Percentiles rank a stretch among this genome's conserved stretches.
phyloP scores from a whole-genome alignment of 768 basidiomycete species.

The Pisolithus microcarpus region DNA sequence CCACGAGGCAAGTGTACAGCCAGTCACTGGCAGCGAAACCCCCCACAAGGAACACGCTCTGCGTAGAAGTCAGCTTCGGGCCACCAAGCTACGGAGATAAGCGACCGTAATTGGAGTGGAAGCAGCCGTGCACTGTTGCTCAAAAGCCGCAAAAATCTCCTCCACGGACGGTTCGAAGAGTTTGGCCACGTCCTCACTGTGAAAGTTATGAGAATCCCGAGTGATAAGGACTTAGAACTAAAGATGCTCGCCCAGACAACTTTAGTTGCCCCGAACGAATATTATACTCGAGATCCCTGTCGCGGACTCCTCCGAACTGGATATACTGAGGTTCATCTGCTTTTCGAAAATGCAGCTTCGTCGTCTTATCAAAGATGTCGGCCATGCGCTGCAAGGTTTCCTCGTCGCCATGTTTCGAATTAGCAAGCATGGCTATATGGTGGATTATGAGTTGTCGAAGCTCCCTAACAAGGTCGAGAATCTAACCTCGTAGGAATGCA shows the following conservation, averaged over 20 bases:
- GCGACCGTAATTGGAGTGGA: constrained; percentile 19
- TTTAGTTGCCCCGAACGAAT: constrained; percentile 33
- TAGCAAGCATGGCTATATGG: constrained; percentile 20
- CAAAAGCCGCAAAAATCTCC: constrained; percentile 24
- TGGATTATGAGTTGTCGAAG: not conserved
- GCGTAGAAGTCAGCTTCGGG: not conserved
- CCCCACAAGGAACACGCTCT: constrained; percentile 37
- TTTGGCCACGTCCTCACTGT: constrained; percentile 25
- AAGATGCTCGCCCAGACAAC: constrained; percentile 24
- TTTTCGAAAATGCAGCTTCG: constrained; percentile 34
- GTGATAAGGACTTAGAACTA: not conserved
- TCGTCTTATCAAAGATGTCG: constrained; percentile 27
- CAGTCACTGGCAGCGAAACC: constrained; percentile 40
- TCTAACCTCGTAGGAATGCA: constrained; percentile 26
- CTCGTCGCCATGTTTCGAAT: constrained; percentile 21
- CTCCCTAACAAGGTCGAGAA: not conserved
- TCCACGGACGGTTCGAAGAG: constrained; percentile 35
- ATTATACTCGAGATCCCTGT: constrained; percentile 28
- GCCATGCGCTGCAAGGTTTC: constrained; percentile 26
- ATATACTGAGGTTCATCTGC: constrained; percentile 29
- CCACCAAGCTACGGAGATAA: not conserved
- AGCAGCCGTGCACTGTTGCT: constrained; percentile 16
- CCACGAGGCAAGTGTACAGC: constrained; percentile 32
- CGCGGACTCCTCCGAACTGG: constrained; percentile 30
- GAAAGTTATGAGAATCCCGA: not conserved